Conservation (phyloP, 1,284 basidiomycete genomes). For the Schizopora paradoxa region DNA sequence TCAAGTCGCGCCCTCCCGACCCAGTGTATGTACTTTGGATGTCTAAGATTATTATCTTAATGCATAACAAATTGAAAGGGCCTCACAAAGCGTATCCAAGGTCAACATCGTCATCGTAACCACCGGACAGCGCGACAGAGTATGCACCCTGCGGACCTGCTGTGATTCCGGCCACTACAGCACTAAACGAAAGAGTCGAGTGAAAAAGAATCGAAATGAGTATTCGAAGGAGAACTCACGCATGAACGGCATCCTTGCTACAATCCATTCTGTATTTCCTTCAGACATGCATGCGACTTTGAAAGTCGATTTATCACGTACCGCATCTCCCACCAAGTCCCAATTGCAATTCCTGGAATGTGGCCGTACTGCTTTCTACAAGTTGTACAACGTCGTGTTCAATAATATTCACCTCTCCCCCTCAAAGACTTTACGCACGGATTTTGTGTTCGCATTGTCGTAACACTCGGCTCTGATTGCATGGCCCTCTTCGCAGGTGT, state of each 20-base stretch:
- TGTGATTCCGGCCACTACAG: constrained; percentile 75
- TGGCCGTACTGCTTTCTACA: constrained; percentile 47
- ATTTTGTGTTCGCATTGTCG: constrained; percentile 42
- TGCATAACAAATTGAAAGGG: neutral
- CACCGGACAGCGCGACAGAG: constrained; percentile 76
- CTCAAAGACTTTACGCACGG: constrained; percentile 51
- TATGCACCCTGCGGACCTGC: constrained; percentile 64
- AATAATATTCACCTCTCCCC: neutral
- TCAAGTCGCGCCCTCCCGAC: constrained; percentile 76
- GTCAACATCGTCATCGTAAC: constrained; percentile 83
- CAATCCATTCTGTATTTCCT: constrained; percentile 47
- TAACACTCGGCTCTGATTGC: constrained; percentile 25
- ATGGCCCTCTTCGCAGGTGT: constrained; percentile 15
- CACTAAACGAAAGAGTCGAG: constrained; percentile 35
- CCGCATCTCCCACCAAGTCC: constrained; percentile 74
- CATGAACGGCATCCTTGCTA: constrained; percentile 68
- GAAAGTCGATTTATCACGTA: constrained; percentile 20
- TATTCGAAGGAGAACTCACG: constrained; percentile 40
- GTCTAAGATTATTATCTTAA: neutral
- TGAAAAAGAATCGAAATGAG: constrained; percentile 6
- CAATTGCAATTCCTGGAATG: constrained; percentile 71
- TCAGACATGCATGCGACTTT: neutral
- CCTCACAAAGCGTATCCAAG: constrained; percentile 75
- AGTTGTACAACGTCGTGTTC: neutral
- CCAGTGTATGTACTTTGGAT: constrained; percentile 65